Evolutionary conservation across 2,329 filamentous ascomycete species (phyloP).

Genomic region (Camptophora hylomeconis): DNA sequence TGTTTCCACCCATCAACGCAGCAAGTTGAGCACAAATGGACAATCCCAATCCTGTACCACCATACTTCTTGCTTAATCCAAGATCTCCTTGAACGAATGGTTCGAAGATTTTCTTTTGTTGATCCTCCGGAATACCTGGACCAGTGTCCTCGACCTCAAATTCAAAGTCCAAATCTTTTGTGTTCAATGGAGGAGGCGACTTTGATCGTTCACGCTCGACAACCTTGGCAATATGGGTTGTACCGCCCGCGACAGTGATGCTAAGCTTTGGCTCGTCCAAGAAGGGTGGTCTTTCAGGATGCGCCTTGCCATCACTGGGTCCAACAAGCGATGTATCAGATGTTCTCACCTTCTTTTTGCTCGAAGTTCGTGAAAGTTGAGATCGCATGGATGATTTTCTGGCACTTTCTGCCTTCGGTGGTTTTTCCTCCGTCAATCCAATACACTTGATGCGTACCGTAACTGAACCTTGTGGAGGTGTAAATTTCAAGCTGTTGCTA

Average conservation of each 20-base stretch:
- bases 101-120: conserved; percentile 78
- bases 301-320: conserved; percentile 8
- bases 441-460: conserved; percentile 63
- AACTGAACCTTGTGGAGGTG: conserved; percentile 61
- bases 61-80: conserved; percentile 77
- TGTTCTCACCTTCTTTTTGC: conserved; percentile 14
- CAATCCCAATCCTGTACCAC: conserved; percentile 74
- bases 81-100: conserved; percentile 91
- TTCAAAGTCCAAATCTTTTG: conserved; percentile 62
- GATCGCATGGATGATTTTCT: conserved; percentile 25
- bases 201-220: conserved; percentile 42
- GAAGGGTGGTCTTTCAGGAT: conserved; percentile 32
- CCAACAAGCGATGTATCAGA: conserved; percentile 14
- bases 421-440: conserved; percentile 11
- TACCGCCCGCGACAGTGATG: conserved; percentile 49
- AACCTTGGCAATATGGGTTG: conserved; percentile 37
- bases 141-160: conserved; percentile 84
- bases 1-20: conserved; percentile 66
- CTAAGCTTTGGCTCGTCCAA: conserved; percentile 27
- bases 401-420: conserved; percentile 10
- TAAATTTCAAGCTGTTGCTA: conserved; percentile 87
- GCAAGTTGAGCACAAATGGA: conserved; percentile 84
- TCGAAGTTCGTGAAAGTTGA: conserved; percentile 15
- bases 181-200: conserved; percentile 46
- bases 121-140: conserved; percentile 64